A percentile compares a stretch with the other conserved stretches of the same genome.
Conservation (phyloP, 352 stramenopile species). For the Aphanomyces cochlioides region DNA sequence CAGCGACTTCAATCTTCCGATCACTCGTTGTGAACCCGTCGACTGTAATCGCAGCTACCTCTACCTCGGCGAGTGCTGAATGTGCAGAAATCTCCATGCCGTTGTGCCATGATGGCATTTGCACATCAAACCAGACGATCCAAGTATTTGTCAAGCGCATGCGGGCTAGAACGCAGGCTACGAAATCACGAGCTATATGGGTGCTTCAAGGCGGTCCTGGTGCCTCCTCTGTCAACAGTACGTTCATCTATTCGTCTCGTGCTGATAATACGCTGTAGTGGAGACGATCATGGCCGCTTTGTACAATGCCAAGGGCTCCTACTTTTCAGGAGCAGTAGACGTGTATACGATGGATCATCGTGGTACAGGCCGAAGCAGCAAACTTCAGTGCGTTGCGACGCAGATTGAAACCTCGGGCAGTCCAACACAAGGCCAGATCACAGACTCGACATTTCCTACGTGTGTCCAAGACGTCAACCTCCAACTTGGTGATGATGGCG, state of each 20-base stretch:
- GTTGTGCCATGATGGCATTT: constrained; percentile 21
- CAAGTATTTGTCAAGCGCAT: constrained; percentile 38
- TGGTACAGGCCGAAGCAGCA: constrained; percentile 44
- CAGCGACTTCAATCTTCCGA: neutral
- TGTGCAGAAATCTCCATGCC: constrained; percentile 24
- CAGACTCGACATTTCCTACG: constrained; percentile 33
- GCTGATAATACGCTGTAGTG: constrained; percentile 32
- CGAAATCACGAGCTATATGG: constrained; percentile 34
- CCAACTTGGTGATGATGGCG: constrained; percentile 39
- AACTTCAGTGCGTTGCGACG: constrained; percentile 42
- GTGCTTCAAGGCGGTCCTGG: constrained; percentile 47
- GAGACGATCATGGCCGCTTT: constrained; percentile 40
- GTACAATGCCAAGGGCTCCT: constrained; percentile 22
- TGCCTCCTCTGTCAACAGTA: constrained; percentile 41
- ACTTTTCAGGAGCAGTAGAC: constrained; percentile 39
- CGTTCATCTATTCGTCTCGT: constrained; percentile 17
- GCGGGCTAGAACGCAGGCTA: neutral
- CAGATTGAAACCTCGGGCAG: constrained; percentile 41
- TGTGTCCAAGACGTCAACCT: constrained; percentile 41
- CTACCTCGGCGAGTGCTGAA: neutral
- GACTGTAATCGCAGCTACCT: neutral
- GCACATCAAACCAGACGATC: constrained; percentile 20
- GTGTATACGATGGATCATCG: constrained; percentile 60
- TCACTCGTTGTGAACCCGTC: neutral
- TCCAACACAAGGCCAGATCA: constrained; percentile 32